Conservation (phyloP, 495 filamentous ascomycete genomes). For the Penicillium maclennaniae region DNA sequence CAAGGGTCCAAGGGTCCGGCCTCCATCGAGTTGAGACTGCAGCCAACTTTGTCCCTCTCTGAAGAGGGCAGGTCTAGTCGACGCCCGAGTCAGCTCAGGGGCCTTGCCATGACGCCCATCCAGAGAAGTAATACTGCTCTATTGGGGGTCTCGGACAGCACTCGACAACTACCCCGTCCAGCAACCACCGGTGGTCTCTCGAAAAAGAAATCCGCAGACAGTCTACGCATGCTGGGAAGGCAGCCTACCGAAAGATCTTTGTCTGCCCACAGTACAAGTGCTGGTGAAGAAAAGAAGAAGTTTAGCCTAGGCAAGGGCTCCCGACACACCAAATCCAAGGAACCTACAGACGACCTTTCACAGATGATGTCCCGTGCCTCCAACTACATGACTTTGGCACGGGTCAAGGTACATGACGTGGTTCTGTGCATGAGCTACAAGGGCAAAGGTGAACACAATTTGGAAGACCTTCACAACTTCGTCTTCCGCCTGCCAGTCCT, state of each 20-base stretch:
- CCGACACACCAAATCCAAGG: slow-evolving; percentile 48
- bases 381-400: slow-evolving; percentile 95
- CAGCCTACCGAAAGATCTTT: slow-evolving; percentile 44
- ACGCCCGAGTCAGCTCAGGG: slow-evolving; percentile 39
- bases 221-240: slow-evolving; percentile 51
- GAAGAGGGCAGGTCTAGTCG: slow-evolving; percentile 39
- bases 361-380: slow-evolving; percentile 96
- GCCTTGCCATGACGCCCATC: slow-evolving; percentile 41
- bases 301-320: slow-evolving; percentile 49
- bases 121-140: slow-evolving; percentile 35
- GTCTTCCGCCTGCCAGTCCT: slow-evolving; percentile 93
- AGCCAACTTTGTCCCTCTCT: slow-evolving; percentile 69
- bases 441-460: slow-evolving; percentile 87
- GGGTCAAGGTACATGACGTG: slow-evolving; percentile 90
- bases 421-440: slow-evolving; percentile 97
- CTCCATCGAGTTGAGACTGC: slow-evolving; percentile 71
- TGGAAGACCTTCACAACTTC: slow-evolving; percentile 95
- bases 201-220: slow-evolving; percentile 69
- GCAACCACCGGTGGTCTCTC: slow-evolving; percentile 30
- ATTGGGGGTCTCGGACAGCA: slow-evolving; percentile 33
- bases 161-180: slow-evolving; percentile 24
- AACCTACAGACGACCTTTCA: slow-evolving; percentile 83
- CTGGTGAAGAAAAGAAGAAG: slow-evolving; percentile 56
- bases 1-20: slow-evolving; percentile 51
- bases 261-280: slow-evolving; percentile 45